Percentiles rank a stretch among this genome's conserved stretches.
These are phyloP conservation scores for Backusella circina DNA, from an alignment of 192 early-diverging fungal species.

Conservation along the genomic window DNA sequence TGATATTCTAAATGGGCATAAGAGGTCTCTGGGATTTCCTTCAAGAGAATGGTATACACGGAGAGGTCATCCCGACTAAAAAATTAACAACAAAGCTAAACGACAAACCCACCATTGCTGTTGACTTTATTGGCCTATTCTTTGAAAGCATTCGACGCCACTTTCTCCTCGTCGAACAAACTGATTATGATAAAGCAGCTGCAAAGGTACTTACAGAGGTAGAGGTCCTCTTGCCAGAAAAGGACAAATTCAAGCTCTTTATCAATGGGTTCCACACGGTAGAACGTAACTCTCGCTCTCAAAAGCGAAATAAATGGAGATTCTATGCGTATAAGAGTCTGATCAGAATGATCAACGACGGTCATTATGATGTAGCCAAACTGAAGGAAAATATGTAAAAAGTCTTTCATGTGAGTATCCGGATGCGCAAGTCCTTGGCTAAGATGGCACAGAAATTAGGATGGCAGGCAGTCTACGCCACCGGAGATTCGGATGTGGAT, in stretches of 20 bases:
- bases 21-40: background rate
- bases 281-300: background rate
- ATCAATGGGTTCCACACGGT: background rate
- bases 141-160: background rate
- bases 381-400: background rate
- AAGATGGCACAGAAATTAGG: background rate
- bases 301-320: background rate
- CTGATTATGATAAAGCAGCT: background rate
- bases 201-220: background rate
- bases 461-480: background rate
- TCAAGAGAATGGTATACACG: background rate
- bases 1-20: background rate
- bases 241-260: background rate
- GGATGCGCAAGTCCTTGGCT: background rate
- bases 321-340: background rate
- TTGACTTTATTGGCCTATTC: background rate
- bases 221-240: background rate
- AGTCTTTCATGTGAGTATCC: background rate
- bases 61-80: background rate
- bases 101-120: background rate
- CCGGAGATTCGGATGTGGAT: background rate
- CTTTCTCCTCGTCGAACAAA: background rate
- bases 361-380: background rate
- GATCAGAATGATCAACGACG: background rate
- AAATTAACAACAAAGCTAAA: background rate